These are phyloP conservation scores for Tilletiaria anomala DNA, from an alignment of 1,284 basidiomycete species.

Conservation along the genomic window DNA sequence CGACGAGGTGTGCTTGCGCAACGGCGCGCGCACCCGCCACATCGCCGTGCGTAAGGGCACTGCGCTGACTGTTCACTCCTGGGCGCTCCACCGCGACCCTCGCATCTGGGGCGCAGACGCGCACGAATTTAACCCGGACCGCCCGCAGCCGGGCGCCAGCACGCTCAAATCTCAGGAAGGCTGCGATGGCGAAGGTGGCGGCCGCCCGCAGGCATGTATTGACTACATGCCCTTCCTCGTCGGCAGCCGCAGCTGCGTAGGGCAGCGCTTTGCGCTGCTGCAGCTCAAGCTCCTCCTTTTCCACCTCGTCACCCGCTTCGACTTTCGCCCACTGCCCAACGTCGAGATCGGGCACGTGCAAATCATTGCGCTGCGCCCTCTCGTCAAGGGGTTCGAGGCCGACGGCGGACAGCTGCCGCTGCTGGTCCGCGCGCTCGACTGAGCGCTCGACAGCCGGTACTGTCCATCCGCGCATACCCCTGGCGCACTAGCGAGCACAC, in stretches of 20 bases:
- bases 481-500: no score
- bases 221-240: constrained; percentile 24
- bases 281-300: constrained; percentile 31
- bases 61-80: no score
- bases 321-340: constrained; percentile 14
- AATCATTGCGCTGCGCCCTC: constrained; percentile 10
- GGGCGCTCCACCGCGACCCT: no score
- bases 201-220: constrained; percentile 6
- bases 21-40: no score
- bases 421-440: no score
- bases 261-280: constrained; percentile 23
- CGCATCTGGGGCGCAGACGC: no score
- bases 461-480: no score
- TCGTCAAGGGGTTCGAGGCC: constrained; percentile 19
- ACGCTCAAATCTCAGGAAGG: constrained; percentile 19
- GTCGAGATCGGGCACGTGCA: constrained; percentile 21
- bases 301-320: constrained; percentile 14
- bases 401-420: constrained; percentile 23
- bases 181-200: constrained; percentile 4
- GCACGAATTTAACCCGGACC: no score
- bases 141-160: no score
- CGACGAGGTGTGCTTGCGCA: no score
- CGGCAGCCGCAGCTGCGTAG: constrained; percentile 29
- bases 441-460: no score
- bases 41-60: no score